Conservation (phyloP, 306 rosid species). For the Corylus heterophylla region DNA sequence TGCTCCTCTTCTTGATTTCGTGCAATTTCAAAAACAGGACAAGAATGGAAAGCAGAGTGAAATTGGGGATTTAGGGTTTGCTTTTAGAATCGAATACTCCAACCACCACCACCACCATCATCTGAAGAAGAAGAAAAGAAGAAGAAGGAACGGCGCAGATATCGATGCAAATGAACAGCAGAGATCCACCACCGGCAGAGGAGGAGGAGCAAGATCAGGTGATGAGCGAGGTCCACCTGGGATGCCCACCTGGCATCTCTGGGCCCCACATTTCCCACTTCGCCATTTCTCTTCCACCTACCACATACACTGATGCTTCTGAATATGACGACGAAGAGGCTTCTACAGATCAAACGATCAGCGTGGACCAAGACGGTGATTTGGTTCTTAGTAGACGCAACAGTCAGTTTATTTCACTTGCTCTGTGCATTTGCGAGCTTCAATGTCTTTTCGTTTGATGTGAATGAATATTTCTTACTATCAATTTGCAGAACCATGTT, state of each 20-base stretch:
- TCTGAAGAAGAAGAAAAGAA: background rate
- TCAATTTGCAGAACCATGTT: slow-evolving; percentile 31
- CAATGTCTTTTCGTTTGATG: background rate
- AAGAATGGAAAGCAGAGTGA: background rate
- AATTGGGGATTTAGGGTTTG: background rate
- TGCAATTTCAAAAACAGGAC: background rate
- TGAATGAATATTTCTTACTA: background rate
- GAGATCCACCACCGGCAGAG: slow-evolving; percentile 22
- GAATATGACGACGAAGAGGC: slow-evolving; percentile 30
- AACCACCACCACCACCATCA: background rate
- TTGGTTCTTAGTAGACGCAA: slow-evolving; percentile 69
- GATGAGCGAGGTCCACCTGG: slow-evolving; percentile 94
- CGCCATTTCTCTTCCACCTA: slow-evolving; percentile 50
- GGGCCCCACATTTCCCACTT: slow-evolving; percentile 66
- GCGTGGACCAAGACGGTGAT: slow-evolving; percentile 72
- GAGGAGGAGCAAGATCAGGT: slow-evolving; percentile 41
- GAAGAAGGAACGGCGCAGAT: slow-evolving; percentile 6
- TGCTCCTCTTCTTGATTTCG: too few relatives aligned
- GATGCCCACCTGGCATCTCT: slow-evolving; percentile 68
- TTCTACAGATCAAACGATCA: slow-evolving; percentile 25
- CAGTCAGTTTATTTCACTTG: slow-evolving; percentile 33
- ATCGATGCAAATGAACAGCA: slow-evolving; percentile 7
- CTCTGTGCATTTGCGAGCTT: background rate
- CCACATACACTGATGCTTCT: slow-evolving; percentile 22
- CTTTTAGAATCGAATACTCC: slow-evolving; percentile 12